phyloP scores from a whole-genome alignment of 495 filamentous ascomycete genomes.

The Penicillium goetzii region DNA sequence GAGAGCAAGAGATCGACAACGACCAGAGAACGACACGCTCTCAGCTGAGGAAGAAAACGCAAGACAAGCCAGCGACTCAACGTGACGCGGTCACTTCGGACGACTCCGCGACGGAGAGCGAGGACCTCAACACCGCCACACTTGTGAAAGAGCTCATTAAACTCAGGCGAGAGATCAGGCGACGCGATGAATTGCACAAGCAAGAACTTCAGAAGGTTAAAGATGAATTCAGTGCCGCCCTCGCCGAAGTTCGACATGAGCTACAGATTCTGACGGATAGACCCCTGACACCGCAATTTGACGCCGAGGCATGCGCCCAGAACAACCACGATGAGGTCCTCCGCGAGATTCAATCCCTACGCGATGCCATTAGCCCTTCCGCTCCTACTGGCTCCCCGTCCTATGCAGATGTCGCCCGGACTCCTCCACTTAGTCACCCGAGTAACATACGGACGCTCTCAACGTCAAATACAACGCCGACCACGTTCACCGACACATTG shows the following conservation, averaged over 20 bases:
- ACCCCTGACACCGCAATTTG: slow-evolving; percentile 14
- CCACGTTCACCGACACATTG: slow-evolving; percentile 28
- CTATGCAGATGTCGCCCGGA: slow-evolving; percentile 28
- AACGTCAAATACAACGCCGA: slow-evolving; percentile 12
- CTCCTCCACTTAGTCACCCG: slow-evolving; percentile 25
- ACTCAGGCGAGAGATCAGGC: slow-evolving; percentile 31
- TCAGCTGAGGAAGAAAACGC: neutral
- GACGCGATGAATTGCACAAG: slow-evolving; percentile 25
- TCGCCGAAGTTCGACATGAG: slow-evolving; percentile 22
- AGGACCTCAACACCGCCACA: slow-evolving; percentile 14
- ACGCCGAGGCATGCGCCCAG: slow-evolving; percentile 15
- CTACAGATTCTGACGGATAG: slow-evolving; percentile 19
- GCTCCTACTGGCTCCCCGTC: slow-evolving; percentile 3
- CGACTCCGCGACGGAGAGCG: slow-evolving; percentile 27
- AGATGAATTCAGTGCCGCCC: too few species aligned
- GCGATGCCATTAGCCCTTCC: slow-evolving; percentile 20
- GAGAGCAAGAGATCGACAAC: slow-evolving; percentile 11
- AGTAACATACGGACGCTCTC: slow-evolving; percentile 27
- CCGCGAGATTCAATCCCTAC: slow-evolving; percentile 28
- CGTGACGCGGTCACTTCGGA: slow-evolving; percentile 21
- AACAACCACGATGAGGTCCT: slow-evolving; percentile 25
- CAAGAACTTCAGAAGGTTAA: too few species aligned
- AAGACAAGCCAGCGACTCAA: slow-evolving; percentile 24
- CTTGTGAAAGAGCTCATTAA: slow-evolving; percentile 25
- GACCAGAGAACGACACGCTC: neutral